Evolutionary conservation across 192 early-diverging fungal genomes (phyloP).

Genomic region (Mortierella alpina): DNA sequence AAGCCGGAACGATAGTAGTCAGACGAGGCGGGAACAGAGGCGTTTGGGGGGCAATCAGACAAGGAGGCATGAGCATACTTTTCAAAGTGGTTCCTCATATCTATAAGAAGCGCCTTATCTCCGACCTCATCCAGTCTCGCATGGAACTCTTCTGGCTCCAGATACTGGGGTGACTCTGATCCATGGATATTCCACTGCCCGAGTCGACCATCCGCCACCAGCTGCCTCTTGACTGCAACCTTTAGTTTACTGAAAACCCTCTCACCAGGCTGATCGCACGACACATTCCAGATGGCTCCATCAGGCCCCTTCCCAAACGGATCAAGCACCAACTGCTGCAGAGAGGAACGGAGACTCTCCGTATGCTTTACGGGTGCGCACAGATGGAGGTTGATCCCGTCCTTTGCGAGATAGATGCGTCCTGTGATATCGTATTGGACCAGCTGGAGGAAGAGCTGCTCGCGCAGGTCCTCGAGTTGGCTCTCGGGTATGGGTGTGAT

Average conservation of each 20-base stretch:
- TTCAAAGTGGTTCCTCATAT: slow-evolving; percentile 87
- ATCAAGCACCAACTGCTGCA: slow-evolving; percentile 38
- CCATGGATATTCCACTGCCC: slow-evolving; percentile 18
- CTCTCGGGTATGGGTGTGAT: slow-evolving; percentile 48
- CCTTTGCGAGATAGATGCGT: slow-evolving; percentile 77
- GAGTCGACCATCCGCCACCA: slow-evolving; percentile 27
- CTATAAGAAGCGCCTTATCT: slow-evolving; percentile 67
- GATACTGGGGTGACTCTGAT: slow-evolving; percentile 67
- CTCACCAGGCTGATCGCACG: slow-evolving; percentile 63
- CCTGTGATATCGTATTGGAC: slow-evolving; percentile 67
- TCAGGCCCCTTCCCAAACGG: slow-evolving; percentile 31
- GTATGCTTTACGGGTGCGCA: slow-evolving; percentile 66
- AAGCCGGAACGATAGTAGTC: too few species aligned
- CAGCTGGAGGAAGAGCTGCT: slow-evolving; percentile 54
- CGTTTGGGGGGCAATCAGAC: neutral
- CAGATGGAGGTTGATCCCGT: slow-evolving; percentile 84
- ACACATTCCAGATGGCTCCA: slow-evolving; percentile 63
- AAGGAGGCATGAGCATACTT: slow-evolving; percentile 44
- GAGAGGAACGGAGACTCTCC: slow-evolving; percentile 14
- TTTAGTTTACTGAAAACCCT: slow-evolving; percentile 71
- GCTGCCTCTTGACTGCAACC: slow-evolving; percentile 71
- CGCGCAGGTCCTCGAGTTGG: slow-evolving; percentile 40
- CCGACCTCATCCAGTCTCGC: slow-evolving; percentile 57
- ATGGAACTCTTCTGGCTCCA: slow-evolving; percentile 74
- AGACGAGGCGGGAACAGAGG: too few species aligned